These are phyloP conservation scores for Lipomyces lipofer DNA, from an alignment of 805 yeast genomes.

Conservation along the genomic window DNA sequence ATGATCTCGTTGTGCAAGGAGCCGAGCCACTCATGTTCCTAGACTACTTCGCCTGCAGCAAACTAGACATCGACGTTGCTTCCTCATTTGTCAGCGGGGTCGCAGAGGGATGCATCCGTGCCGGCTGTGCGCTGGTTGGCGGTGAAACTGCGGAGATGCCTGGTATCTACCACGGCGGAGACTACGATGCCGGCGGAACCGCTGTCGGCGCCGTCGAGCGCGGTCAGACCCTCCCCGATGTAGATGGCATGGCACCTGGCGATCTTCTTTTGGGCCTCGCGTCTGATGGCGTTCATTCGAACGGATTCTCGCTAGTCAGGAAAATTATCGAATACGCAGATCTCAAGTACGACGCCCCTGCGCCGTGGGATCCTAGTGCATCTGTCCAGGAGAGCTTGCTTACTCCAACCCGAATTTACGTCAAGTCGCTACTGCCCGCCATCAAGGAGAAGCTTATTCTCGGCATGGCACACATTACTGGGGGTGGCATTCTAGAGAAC, in stretches of 20 bases:
- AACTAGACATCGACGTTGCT: constrained; percentile 79
- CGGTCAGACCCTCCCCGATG: constrained; percentile 69
- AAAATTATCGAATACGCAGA: constrained; percentile 80
- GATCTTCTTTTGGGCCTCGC: constrained; percentile 82
- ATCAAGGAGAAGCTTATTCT: constrained; percentile 66
- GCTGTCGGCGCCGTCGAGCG: constrained; percentile 95
- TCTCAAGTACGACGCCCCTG: constrained; percentile 66
- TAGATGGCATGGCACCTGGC: constrained; percentile 68
- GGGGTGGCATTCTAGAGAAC: constrained; percentile 97
- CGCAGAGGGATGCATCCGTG: constrained; percentile 89
- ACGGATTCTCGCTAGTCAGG: constrained; percentile 93
- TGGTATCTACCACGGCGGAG: constrained; percentile 93
- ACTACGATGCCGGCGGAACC: constrained; percentile 97
- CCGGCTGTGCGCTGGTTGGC: constrained; percentile 98
- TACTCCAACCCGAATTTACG: constrained; percentile 91
- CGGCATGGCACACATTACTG: constrained; percentile 96
- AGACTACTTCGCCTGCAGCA: constrained; percentile 95
- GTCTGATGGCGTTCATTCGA: constrained; percentile 94
- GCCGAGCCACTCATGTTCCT: constrained; percentile 95
- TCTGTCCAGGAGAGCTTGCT: constrained; percentile 85
- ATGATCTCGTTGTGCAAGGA: constrained; percentile 97
- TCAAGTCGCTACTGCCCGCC: constrained; percentile 79
- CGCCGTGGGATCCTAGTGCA: constrained; percentile 76
- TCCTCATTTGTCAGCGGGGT: constrained; percentile 91
- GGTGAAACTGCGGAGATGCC: constrained; percentile 99